Evolutionary conservation across 768 basidiomycete species (phyloP).

Genomic region (Lyophyllum semitale): DNA sequence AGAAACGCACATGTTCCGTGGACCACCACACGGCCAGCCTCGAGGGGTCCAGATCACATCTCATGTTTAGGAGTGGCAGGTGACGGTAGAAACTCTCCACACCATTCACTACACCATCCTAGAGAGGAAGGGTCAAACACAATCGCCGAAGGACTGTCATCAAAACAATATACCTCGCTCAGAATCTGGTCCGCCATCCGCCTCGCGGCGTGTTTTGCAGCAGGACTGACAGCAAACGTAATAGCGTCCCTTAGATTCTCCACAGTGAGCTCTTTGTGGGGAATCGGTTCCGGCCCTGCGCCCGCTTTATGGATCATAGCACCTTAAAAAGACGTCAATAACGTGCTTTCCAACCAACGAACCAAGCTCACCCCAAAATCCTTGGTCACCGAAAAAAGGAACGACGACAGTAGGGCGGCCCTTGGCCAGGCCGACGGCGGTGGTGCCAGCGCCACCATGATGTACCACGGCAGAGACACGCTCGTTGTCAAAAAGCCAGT

Average conservation of each 20-base stretch:
- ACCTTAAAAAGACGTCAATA: conserved; percentile 39
- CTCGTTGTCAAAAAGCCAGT: conserved; percentile 63
- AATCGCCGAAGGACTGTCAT: background rate
- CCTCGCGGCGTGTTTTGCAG: conserved; percentile 49
- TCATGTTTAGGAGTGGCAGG: conserved; percentile 62
- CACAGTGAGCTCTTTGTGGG: conserved; percentile 48
- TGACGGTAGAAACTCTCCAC: conserved; percentile 61
- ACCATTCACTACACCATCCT: conserved; percentile 51
- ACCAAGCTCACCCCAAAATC: conserved; percentile 45
- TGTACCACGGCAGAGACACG: conserved; percentile 62
- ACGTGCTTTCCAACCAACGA: background rate
- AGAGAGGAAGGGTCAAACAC: background rate
- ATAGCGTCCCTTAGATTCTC: conserved; percentile 57
- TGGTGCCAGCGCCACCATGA: conserved; percentile 70
- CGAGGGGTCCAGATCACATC: conserved; percentile 57
- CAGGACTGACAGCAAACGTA: conserved; percentile 44
- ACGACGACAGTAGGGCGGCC: conserved; percentile 63
- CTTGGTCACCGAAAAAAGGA: conserved; percentile 70
- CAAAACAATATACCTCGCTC: conserved; percentile 38
- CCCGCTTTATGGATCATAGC: conserved; percentile 62
- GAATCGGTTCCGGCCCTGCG: conserved; percentile 63
- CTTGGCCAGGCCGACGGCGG: conserved; percentile 60
- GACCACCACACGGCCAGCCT: conserved; percentile 63
- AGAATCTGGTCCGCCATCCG: conserved; percentile 52
- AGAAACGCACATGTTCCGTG: conserved; percentile 40